Conservation (phyloP, 768 basidiomycete species). For the Pleurotus giganteus region DNA sequence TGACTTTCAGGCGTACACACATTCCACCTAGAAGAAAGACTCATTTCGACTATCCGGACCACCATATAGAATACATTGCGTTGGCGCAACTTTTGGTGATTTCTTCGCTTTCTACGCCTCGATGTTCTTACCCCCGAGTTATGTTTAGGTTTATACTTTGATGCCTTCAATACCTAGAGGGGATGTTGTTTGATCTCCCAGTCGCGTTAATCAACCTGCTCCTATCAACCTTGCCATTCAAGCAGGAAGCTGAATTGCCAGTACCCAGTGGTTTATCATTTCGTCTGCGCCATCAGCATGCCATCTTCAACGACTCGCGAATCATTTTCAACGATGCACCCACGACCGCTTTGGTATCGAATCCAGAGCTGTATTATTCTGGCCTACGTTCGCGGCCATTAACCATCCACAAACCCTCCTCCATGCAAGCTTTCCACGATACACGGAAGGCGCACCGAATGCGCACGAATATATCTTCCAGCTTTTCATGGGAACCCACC, state of each 20-base stretch:
- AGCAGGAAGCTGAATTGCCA: not conserved
- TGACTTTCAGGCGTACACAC: no score
- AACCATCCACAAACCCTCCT: conserved; percentile 45
- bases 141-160: no score
- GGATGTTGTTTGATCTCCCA: conserved; percentile 2
- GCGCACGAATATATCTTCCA: conserved; percentile 16
- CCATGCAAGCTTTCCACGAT: conserved; percentile 33
- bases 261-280: conserved; percentile 29
- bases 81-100: not conserved
- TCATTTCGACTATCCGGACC: no score
- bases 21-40: no score
- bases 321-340: conserved; percentile 58
- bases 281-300: conserved; percentile 66
- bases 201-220: conserved; percentile 3
- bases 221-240: not conserved
- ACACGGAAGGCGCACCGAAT: conserved; percentile 37
- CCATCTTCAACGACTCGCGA: conserved; percentile 48
- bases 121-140: not conserved
- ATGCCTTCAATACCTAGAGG: not conserved
- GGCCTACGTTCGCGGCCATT: conserved; percentile 38
- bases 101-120: not conserved
- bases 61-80: no score
- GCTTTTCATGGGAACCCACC: conserved; percentile 59
- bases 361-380: conserved; percentile 31
- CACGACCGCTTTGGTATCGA: conserved; percentile 20